Base-by-base conservation (phyloP, 306 rosid genomes). In the Trifolium repens region DNA sequence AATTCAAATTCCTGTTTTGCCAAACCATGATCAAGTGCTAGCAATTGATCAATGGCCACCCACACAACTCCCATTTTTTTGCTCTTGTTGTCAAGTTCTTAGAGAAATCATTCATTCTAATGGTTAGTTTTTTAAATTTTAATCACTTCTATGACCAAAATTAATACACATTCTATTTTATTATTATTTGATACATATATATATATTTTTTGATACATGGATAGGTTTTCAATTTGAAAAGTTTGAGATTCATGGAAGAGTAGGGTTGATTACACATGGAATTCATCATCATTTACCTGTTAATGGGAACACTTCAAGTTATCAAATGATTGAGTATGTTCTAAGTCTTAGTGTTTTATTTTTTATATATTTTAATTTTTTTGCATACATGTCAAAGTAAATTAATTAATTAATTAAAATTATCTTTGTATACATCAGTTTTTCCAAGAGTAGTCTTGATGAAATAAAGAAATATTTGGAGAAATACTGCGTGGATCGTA, bases 161-260 rank as follows among this genome's bases (percentile, higher is more conserved):
- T 42, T 42, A 42, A 11, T 19, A 19, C 11, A 5, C 11, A 53
- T 16, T 19, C 0, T 32, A 4, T 37, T 16, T 1, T 1, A 35
- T 0, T 32, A 32, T 32, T 32, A 32, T 70, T 65, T 37, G 30
- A 52, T 27, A 3, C 15, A 2, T 54, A 7, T 14, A 0, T 52
- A 13, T 14, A 4, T 52, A n/a, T n/a, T n/a, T n/a, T 9, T 62
- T 24, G 12, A 32, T 74, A 22, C 64, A 30, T 65, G 50, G 34
- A 71, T 65, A 93, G 98, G 87, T 40, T 3, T 30, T 7, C 24
- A 10, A 39, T 49, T 85, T 5, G 79, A 72, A 27, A 93, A 85
- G 81, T 87, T 93, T 17, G 91, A 86, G 83, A 86, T 93, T 63
- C 96, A 93, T 72, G 96, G 98, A 82, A 80, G 83, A 57, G 57